Base-by-base conservation (phyloP, 768 basidiomycete species). In the Galerina sulciceps region DNA sequence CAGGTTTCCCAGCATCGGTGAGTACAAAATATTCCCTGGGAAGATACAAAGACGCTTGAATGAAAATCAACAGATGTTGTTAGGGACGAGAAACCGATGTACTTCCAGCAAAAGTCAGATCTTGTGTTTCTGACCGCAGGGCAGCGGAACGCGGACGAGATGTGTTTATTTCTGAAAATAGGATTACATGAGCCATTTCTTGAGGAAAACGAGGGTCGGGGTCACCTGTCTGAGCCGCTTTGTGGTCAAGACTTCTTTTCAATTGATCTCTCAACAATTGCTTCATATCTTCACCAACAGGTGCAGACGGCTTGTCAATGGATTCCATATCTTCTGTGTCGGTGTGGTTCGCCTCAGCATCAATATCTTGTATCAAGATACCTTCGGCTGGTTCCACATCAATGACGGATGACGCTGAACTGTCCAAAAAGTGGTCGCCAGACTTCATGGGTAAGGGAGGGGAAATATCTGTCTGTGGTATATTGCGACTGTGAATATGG, bases 1-100 rank as follows among this genome's bases (percentile, higher is more conserved):
- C 95, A n/a, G 96, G 96, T 73, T 99, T 99, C 26, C 97, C 97
- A 31, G 97, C 97, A 61, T 96, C 88, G 0, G 96, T 98, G 17
- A 99, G 81, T 14, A 98, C 85, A 68, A 92, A 97, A 72, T 98
- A 99, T 69, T 93, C 86, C 52, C 95, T 81, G 20, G 83, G 85
- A 51, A 79, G 76, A 66, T 79, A 83, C 49, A 70, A 69, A 52
- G 75, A 67, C 37, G 67, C 81, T 82, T 37, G 53, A 63, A 59
- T 58, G 53, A 53, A n/a, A 34, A 38, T 57, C 40, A 50, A 51
- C 11, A 15, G 31, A 15, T 22, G 48, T 52, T 20, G 55, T 10
- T n/a, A 5, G 10, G 17, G 17, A 26, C 35, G 17, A 31, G 26
- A 44, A 31, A 17, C 10, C 44, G 38, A 23, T 65, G 61, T 64